Conservation (phyloP, 2,329 filamentous ascomycete genomes). For the Cercospora janseana region DNA sequence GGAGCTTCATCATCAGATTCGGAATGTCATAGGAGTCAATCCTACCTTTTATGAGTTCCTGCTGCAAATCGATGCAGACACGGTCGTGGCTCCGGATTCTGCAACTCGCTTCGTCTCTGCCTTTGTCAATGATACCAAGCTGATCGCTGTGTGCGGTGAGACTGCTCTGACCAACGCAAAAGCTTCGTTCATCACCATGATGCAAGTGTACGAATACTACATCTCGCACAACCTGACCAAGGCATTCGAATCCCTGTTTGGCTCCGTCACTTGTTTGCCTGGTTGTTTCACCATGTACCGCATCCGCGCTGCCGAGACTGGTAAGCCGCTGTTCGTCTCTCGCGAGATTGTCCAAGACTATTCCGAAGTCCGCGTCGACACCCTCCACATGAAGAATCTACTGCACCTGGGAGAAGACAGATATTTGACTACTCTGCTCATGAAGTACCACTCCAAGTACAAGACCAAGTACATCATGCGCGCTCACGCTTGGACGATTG, state of each 20-base stretch:
- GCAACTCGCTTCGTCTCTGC: constrained; percentile 88
- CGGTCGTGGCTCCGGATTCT: constrained; percentile 84
- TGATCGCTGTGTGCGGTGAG: constrained; percentile 95
- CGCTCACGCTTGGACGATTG: constrained; percentile 94
- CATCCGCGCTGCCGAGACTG: constrained; percentile 87
- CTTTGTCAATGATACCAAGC: constrained; percentile 84
- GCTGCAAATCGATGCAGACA: constrained; percentile 96
- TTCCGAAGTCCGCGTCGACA: constrained; percentile 91
- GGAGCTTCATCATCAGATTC: constrained; percentile 97
- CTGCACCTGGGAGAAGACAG: constrained; percentile 96
- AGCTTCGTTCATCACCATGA: constrained; percentile 93
- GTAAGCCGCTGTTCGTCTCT: constrained; percentile 95
- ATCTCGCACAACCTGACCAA: constrained; percentile 97
- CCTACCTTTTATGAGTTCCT: constrained; percentile 98
- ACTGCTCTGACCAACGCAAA: constrained; percentile 92
- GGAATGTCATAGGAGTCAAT: constrained; percentile 98
- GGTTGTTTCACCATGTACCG: constrained; percentile 99
- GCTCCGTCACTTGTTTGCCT: constrained; percentile 93
- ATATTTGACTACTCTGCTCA: constrained; percentile 88
- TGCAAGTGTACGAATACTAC: constrained; percentile 99
- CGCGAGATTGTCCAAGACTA: constrained; percentile 86
- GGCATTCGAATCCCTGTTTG: constrained; percentile 95
- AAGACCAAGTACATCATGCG: constrained; percentile 97
- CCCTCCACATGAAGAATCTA: constrained; percentile 97
- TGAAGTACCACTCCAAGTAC: constrained; percentile 89